Evolutionary conservation across 805 yeast species (phyloP).

Genomic region (Zygosaccharomyces bailii): DNA sequence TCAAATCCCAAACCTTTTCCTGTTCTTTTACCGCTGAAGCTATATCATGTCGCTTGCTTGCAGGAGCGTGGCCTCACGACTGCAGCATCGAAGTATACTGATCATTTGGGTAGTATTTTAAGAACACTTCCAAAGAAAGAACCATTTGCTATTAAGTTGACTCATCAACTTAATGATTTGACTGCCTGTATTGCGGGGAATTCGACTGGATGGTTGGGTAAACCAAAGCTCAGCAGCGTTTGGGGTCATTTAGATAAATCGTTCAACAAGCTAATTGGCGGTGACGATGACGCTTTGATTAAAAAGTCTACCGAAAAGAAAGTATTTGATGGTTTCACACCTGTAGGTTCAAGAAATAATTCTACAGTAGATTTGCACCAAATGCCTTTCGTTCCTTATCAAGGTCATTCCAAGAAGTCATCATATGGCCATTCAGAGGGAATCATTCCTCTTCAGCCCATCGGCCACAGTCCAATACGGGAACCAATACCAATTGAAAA

Average conservation of each 20-base stretch:
- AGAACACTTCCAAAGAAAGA: constrained; percentile 40
- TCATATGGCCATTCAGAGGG: constrained; percentile 11
- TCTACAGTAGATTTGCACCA: constrained; percentile 40
- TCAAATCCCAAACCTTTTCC: constrained; percentile 41
- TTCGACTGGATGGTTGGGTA: constrained; percentile 74
- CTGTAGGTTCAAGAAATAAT: constrained; percentile 58
- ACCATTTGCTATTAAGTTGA: constrained; percentile 35
- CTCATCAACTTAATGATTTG: constrained; percentile 38
- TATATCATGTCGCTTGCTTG: constrained; percentile 63
- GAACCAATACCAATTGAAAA: background rate
- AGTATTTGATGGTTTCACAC: constrained; percentile 68
- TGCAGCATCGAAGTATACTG: constrained; percentile 64
- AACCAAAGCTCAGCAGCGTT: constrained; percentile 71
- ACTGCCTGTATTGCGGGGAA: constrained; percentile 46
- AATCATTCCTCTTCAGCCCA: background rate
- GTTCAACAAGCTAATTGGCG: constrained; percentile 75
- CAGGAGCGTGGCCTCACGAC: constrained; percentile 61
- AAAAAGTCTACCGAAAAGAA: constrained; percentile 43
- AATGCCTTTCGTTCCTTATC: constrained; percentile 25
- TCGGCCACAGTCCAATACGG: constrained; percentile 9
- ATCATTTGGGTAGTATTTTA: constrained; percentile 42
- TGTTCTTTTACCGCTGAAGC: constrained; percentile 56
- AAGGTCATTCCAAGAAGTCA: constrained; percentile 8
- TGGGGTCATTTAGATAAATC: constrained; percentile 88
- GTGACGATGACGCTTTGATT: constrained; percentile 59